A percentile compares a stretch with the other conserved stretches of the same genome.
These are phyloP conservation scores for Forsythia viridissima DNA, from an alignment of 257 asterid genomes.

Conservation along the genomic window DNA sequence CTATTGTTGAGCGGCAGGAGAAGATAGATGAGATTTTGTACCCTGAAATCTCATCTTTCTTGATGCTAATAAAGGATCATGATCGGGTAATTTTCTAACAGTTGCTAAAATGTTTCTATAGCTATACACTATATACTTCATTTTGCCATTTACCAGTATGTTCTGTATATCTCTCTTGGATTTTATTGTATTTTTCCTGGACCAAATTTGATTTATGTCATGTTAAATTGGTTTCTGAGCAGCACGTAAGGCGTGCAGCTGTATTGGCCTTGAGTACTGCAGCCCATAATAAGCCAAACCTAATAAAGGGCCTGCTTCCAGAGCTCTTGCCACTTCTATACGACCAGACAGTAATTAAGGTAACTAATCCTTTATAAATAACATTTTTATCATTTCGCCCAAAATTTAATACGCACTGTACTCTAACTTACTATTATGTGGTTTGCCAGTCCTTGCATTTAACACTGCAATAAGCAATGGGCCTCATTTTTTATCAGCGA, in stretches of 20 bases:
- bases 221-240: constrained; percentile 39
- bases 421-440: constrained; percentile 3
- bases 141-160: background rate
- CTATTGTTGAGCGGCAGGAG: constrained; percentile 94
- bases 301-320: constrained; percentile 82
- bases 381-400: background rate
- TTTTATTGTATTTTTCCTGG: background rate
- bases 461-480: background rate
- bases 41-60: constrained; percentile 82
- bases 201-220: constrained; percentile 14
- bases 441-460: background rate
- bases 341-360: constrained; percentile 97
- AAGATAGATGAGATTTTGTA: constrained; percentile 87
- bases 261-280: constrained; percentile 98
- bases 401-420: background rate
- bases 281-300: constrained; percentile 96
- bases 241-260: constrained; percentile 99
- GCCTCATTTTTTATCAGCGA: background rate
- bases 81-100: constrained; percentile 68
- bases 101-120: background rate
- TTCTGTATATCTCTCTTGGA: constrained; percentile 13
- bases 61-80: constrained; percentile 90
- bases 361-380: constrained; percentile 13
- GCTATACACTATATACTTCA: background rate
- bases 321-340: constrained; percentile 91